These are phyloP conservation scores for Priceomyces carsonii DNA, from an alignment of 805 yeast species.

Conservation along the genomic window DNA sequence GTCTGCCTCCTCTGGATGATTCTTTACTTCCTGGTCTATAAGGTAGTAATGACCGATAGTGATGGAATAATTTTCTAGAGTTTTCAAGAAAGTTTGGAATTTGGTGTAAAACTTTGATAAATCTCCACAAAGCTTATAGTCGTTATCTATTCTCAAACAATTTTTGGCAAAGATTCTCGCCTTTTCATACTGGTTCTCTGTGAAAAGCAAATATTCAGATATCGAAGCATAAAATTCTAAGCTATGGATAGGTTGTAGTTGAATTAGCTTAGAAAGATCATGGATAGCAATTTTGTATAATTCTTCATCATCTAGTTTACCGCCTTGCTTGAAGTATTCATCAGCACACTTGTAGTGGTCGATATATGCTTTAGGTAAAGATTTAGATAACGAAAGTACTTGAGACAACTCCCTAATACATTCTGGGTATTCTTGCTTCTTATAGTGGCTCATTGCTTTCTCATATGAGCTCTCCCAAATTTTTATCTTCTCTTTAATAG, in stretches of 20 bases:
- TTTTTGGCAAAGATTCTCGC: conserved; percentile 55
- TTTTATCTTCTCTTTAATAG: conserved; percentile 14
- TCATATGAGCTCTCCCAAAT: conserved; percentile 16
- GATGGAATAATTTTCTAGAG: conserved; percentile 47
- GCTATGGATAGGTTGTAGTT: conserved; percentile 26
- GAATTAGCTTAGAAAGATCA: conserved; percentile 27
- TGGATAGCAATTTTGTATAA: conserved; percentile 18
- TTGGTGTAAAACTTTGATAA: conserved; percentile 55
- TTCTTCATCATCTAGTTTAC: conserved; percentile 6
- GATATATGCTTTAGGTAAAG: conserved; percentile 36
- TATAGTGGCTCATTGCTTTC: conserved; percentile 12
- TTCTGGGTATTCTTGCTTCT: conserved; percentile 8
- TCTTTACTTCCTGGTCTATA: conserved; percentile 23
- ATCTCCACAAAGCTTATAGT: conserved; percentile 57
- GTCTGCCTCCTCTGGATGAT: conserved; percentile 15
- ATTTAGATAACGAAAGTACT: conserved; percentile 42
- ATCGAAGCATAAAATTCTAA: conserved; percentile 23
- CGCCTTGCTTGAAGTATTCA: conserved; percentile 10
- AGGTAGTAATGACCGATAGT: conserved; percentile 26
- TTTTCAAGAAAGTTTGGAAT: conserved; percentile 39
- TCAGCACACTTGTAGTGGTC: conserved; percentile 26
- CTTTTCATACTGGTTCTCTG: conserved; percentile 52
- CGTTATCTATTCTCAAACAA: conserved; percentile 80
- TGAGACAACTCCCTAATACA: conserved; percentile 26
- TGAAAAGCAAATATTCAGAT: conserved; percentile 42